Base-by-base conservation (phyloP, 1,139 yeast species). In the Candida tropicalis region DNA sequence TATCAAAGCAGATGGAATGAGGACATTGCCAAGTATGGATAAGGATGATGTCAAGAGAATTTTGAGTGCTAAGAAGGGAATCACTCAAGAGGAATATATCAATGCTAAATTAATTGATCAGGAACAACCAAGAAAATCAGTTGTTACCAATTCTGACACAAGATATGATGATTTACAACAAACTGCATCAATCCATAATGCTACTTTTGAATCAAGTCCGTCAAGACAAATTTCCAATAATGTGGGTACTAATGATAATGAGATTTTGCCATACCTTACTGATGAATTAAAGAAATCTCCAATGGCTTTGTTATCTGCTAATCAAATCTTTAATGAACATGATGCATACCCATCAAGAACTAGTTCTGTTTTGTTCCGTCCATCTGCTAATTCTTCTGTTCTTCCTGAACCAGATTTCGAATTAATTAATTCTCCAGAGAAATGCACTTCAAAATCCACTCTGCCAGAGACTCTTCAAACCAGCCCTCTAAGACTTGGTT, bases 11-110 rank as follows among this genome's bases (percentile, higher is more conserved):
- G 57, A 60, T 35, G 75, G 77, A 7, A 66, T 70, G 75, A 68
- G 65, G 46, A 70, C 78, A 0, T 63, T 66, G 42, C 78, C 76
- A 43, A 73, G 78, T 45, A 68, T 72, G 70, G 81, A 77, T 46
- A 66, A 73, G 8, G 73, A 74, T 37, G 79, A 76, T 49, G 70
- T 75, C 3, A 65, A 69, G 47, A 61, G 67, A 44, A 67, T 74
- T 10, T 60, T 68, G 49, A 68, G 65, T 42, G 63, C 77, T 28
- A 73, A 70, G 42, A 58, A 65, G 37, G 67, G 66, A 2, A 64
- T 73, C 37, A 64, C 71, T 13, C 77, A 73, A 43, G 77, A 71
- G 31, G 79, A 73, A 47, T 73, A 70, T 45, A 53, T 70, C 2
- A 59, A 60, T 37, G 56, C 71, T 39, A 73, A 73, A 48, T 52